Percentiles rank a stretch among this genome's conserved stretches.
phyloP scores from a whole-genome alignment of 73 alveolate species.

The Durusdinium trenchii region DNA sequence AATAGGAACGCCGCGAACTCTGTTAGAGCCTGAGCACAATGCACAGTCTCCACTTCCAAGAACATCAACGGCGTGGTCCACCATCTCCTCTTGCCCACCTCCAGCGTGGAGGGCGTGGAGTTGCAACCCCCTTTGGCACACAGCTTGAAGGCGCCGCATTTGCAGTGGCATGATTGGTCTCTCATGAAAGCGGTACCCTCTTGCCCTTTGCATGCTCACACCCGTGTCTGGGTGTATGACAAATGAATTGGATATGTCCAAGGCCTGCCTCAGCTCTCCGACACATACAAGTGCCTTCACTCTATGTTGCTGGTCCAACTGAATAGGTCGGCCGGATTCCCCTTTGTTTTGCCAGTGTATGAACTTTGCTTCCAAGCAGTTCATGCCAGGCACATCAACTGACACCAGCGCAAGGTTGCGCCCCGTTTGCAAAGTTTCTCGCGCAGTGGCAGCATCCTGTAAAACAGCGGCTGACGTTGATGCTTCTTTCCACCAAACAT shows the following conservation, averaged over 20 bases:
- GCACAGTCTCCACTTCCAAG: too few species aligned
- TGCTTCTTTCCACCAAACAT: not conserved
- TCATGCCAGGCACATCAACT: not conserved
- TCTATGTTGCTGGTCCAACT: not conserved
- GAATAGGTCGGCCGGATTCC: not conserved
- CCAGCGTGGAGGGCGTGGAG: too few species aligned
- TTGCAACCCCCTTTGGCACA: too few species aligned
- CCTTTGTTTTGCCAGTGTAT: conserved; percentile 23
- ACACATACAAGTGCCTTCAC: conserved; percentile 27
- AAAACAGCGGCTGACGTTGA: not conserved
- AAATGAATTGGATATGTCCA: not conserved
- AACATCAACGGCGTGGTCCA: too few species aligned
- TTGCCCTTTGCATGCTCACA: not conserved
- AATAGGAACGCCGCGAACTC: not conserved
- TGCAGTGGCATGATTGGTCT: not conserved
- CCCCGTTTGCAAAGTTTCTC: not conserved
- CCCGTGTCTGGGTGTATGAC: not conserved
- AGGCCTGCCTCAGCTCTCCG: not conserved
- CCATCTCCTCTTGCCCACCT: not conserved
- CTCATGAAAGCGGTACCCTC: not conserved
- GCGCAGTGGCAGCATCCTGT: not conserved
- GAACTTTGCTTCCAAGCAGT: not conserved
- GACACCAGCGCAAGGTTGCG: not conserved
- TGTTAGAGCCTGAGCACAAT: not conserved
- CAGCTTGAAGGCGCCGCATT: not conserved